A percentile compares a stretch with the other conserved stretches of the same genome.
These are phyloP conservation scores for Pythium scleroteichum DNA, from an alignment of 352 stramenopile species.

Conservation along the genomic window DNA sequence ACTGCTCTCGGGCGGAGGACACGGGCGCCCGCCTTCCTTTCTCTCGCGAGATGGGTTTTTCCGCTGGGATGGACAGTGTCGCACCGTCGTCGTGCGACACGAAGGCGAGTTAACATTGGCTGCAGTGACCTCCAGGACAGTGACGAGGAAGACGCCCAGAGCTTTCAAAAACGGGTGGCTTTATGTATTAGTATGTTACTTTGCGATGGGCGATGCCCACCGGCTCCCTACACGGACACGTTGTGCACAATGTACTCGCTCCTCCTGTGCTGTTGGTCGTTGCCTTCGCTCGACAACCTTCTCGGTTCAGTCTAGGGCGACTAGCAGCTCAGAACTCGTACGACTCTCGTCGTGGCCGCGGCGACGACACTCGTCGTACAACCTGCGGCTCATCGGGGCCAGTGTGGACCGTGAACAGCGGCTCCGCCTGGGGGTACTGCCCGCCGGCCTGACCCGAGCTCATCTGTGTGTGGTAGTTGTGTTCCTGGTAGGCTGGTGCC, in stretches of 20 bases:
- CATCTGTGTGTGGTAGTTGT: slow-evolving; percentile 21
- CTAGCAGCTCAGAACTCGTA: slow-evolving; percentile 38
- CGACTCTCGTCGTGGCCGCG: slow-evolving; percentile 37
- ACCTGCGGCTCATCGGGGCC: slow-evolving; percentile 15
- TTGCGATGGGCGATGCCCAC: slow-evolving; percentile 1
- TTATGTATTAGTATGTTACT: slow-evolving; percentile 19
- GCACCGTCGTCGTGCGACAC: too few species aligned
- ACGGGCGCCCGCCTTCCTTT: too few species aligned
- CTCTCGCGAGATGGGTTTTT: too few species aligned
- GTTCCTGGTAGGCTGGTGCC: slow-evolving; percentile 12
- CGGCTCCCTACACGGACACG: too few species aligned
- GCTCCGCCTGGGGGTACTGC: slow-evolving; percentile 16
- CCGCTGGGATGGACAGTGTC: too few species aligned
- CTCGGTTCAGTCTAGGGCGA: not conserved
- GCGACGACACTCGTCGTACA: slow-evolving; percentile 29
- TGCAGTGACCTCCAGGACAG: not conserved
- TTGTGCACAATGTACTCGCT: not conserved
- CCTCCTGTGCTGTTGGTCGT: not conserved
- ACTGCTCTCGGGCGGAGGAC: too few species aligned
- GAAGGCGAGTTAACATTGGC: too few species aligned
- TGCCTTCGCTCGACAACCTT: slow-evolving; percentile 1
- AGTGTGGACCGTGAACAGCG: slow-evolving; percentile 23
- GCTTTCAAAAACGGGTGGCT: not conserved
- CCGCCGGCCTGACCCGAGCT: not conserved
- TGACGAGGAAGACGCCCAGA: not conserved